Evolutionary conservation across 345 rosid genomes (phyloP), one percentile per base, ranked within the genome.

Genomic region (Bruguiera parviflora): DNA sequence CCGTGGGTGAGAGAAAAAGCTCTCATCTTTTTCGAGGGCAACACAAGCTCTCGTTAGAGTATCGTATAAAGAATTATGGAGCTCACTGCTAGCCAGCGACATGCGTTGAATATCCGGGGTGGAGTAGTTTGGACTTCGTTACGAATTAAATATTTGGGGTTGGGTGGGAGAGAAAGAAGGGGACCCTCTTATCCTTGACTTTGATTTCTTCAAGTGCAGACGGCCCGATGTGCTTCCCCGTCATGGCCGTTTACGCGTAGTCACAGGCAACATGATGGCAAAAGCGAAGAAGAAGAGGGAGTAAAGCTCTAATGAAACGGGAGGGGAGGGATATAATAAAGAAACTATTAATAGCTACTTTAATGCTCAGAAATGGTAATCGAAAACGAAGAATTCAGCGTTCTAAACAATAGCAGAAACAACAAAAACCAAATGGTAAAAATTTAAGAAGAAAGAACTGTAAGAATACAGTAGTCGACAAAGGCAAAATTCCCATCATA

Each of bases 401-500:
- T 31, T 61, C 64, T 32, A 66, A 43, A 43, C 65, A 51, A 25
- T 37, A 24, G 49, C 64, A 68, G 31, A 71, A 60, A 25, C 32
- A 47, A 35, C 8, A 61, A 32, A 69, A 68, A 69, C 55, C 52
- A 58, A 21, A 67, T 57, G 65, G 15, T 71, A 71, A 75, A 79
- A 39, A 60, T 63, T 39, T 28, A 61, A 49, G 52, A 37, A 58
- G 69, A 59, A 82, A 64, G 71, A 58, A 58, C 32, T 25, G 70
- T 51, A 67, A 27, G 67, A 29, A 59, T 70, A 61, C 53, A 58
- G 67, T 66, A 69, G 68, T 29, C 58, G 7, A 65, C 64, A 66
- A 63, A 71, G 47, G 47, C 35, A 73, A 76, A 70, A 61, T 77
- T 74, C 78, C 83, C 82, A 51, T 59, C 72, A 65, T n/a, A 69